These are phyloP conservation scores for Prinsepia uniflora DNA, from an alignment of 306 rosid species.

Conservation along the genomic window DNA sequence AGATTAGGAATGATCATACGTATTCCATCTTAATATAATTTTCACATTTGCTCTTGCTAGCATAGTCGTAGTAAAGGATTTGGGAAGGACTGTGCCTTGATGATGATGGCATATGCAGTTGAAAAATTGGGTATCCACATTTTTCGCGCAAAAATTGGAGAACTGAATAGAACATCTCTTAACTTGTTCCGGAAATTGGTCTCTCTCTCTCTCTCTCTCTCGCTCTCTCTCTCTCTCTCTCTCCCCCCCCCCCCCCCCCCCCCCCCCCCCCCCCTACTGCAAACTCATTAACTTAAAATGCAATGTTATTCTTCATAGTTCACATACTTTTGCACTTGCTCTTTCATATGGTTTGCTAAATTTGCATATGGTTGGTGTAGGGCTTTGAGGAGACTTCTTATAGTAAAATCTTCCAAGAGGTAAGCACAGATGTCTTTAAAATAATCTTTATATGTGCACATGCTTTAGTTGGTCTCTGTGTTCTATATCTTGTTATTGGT, in stretches of 20 bases:
- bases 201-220: slow-evolving; percentile 21
- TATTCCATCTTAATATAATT: slow-evolving; percentile 3
- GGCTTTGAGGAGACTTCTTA: slow-evolving; percentile 68
- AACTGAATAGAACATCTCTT: slow-evolving; percentile 74
- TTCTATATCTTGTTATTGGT: neutral
- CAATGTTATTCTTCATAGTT: slow-evolving; percentile 3
- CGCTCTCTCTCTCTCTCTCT: too few relatives aligned
- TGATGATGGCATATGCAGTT: slow-evolving; percentile 82
- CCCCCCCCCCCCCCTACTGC: too few relatives aligned
- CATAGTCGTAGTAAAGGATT: slow-evolving; percentile 84
- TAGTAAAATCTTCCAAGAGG: slow-evolving; percentile 83
- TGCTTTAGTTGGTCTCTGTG: neutral
- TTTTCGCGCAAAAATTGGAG: slow-evolving; percentile 78
- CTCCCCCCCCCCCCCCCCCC: too few relatives aligned
- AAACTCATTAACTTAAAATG: slow-evolving; percentile 5
- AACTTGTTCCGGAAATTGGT: slow-evolving; percentile 76
- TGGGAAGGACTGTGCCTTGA: slow-evolving; percentile 70
- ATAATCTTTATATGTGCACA: neutral
- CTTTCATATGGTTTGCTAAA: slow-evolving; percentile 24
- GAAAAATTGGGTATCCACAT: slow-evolving; percentile 54
- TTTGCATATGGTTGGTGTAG: slow-evolving; percentile 40
- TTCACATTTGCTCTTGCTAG: slow-evolving; percentile 44
- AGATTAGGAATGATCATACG: neutral
- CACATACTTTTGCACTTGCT: neutral
- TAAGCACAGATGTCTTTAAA: slow-evolving; percentile 27